Evolutionary conservation across 1,284 basidiomycete genomes (phyloP), one percentile per base, ranked within the genome.

Genomic region (Thecaphora frezii): DNA sequence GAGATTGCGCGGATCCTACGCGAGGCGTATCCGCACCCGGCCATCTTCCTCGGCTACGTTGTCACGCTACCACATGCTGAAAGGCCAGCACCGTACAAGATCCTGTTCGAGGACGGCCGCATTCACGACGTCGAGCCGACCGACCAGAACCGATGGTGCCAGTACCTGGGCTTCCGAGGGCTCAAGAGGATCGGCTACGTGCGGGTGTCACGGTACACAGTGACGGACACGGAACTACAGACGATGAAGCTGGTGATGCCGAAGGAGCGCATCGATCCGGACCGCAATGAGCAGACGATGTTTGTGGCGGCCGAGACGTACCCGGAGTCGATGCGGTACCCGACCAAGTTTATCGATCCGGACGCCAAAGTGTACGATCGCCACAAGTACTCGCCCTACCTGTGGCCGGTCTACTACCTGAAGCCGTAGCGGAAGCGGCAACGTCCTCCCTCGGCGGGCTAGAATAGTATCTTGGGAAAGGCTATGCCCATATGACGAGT

Each of bases 1-100:
- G 89, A 89, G 71, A 82, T 96, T 40, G 93, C 89, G 1, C 82
- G 87, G 25, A 88, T 96, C 48, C 89, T 94, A 85, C 80, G 85
- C 0, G 83, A 83, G 22, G 82, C 86, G 3, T 87, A 87, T 65
- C 89, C 89, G 26, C 82, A 85, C 21, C 93, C 93, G 0, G 86
- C 89, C 14, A 84, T 94, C 41, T 96, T 93, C 83, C 82, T 96
- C 18, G 78, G 77, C n/a, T 81, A 80, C 62, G 78, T 84, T 2
- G 90, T 96, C 7, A 93, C 89, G 16, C 83, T 85, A 46, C 90
- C 90, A 1, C 85, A 86, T 58, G 88, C 87, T 8, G 65, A 79
- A 39, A 83, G 87, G 73, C 92, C 92, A 0, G 85, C 86, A 36
- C 92, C 92, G 2, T 97, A 97, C 76, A 84, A 89, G 53, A 89